Evolutionary conservation across 225 moss, liverwort and hornwort species (phyloP), one percentile per base, ranked within the genome.

Genomic region (Straminergon stramineum): DNA sequence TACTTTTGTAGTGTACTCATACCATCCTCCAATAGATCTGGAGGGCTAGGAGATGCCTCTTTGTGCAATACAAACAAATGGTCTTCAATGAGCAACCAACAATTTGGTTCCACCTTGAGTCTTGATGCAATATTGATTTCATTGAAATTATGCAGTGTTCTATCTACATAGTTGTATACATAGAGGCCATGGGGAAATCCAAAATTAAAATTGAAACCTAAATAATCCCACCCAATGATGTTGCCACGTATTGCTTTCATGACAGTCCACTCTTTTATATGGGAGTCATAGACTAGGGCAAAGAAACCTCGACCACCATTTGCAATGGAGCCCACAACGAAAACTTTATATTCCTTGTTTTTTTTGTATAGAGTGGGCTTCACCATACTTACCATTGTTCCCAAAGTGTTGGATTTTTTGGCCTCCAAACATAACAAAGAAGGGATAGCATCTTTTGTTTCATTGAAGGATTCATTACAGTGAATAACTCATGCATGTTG

Each of bases 61-160:
- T 21, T 8, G 21, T 77, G 77, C 77, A 77, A 45, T 21, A 77
- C 77, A 77, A 77, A 77, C 0, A 77, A 3, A 53, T 32, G 53
- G 53, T 77, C 52, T 12, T 77, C 11, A 19, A 77, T 3, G 21
- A 77, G 34, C 9, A 8, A 15, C 4, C 8, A 14, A 41, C 41
- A 26, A 26, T 1, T 1, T 26, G 0, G 4, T 2, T 26, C 26
- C 13, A 77, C 6, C 4, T 30, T 8, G 4, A 43, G 4, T 48
- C 11, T 11, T 30, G 3, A 15, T 7, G 4, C 41, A 71, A 71
- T 41, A 24, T 71, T 13, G 0, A 8, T 26, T 26, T 0, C 7
- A 8, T 26, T 41, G 8, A 71, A 70, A 2, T 70, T 1, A 1
- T 75, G 11, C 3, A 48, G 11, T 17, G 5, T 28, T 48, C 28